phyloP scores from a whole-genome alignment of 73 alveolate species.

The Paramecium bursaria region DNA sequence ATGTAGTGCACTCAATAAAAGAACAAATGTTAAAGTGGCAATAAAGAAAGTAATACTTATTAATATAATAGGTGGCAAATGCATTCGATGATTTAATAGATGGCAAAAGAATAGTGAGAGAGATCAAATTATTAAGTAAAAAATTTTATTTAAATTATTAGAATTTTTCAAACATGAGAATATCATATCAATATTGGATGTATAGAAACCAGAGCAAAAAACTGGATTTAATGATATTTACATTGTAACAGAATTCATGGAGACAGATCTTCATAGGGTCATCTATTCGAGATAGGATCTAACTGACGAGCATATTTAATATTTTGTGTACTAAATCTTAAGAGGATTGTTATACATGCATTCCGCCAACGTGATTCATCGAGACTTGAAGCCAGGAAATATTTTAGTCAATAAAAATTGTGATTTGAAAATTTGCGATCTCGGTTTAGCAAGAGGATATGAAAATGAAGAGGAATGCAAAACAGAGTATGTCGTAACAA shows the following conservation, averaged over 20 bases:
- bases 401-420: conserved; percentile 88
- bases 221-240: conserved; percentile 91
- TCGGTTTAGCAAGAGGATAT: conserved; percentile 86
- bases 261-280: conserved; percentile 93
- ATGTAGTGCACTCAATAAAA: conserved; percentile 86
- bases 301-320: conserved; percentile 90
- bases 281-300: conserved; percentile 88
- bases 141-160: conserved; percentile 2
- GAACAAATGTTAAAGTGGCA: conserved; percentile 90
- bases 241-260: conserved; percentile 92
- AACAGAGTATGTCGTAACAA: conserved; percentile 88
- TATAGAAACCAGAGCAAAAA: conserved; percentile 88
- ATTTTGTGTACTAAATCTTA: conserved; percentile 85
- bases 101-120: conserved; percentile 91
- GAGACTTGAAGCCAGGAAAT: conserved; percentile 90
- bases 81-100: conserved; percentile 88
- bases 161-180: conserved; percentile 90
- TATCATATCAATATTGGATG: conserved; percentile 78
- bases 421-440: conserved; percentile 86
- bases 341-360: conserved; percentile 88
- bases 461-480: conserved; percentile 77
- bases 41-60: conserved; percentile 83
- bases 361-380: conserved; percentile 88
- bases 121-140: conserved; percentile 79
- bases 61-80: conserved; percentile 74